Evolutionary conservation across 164 flowering plant genomes (phyloP).

Genomic region (Liriodendron chinense): DNA sequence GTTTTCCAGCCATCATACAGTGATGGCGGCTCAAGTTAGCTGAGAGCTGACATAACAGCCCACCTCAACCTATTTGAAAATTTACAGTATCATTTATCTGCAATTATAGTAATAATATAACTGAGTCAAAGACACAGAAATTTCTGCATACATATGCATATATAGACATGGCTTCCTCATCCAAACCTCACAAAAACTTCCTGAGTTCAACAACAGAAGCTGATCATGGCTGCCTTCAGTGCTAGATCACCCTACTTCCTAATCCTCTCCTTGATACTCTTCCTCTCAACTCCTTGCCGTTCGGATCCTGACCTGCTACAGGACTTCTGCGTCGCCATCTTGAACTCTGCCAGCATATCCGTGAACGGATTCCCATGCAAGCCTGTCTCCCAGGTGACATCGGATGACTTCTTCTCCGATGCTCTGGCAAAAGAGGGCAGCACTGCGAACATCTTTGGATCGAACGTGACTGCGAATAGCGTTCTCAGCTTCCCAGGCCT

Average conservation of each 20-base stretch:
- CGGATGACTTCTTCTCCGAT: constrained; percentile 62
- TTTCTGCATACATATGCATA: background rate
- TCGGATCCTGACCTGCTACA: constrained; percentile 59
- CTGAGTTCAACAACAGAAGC: background rate
- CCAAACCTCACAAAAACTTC: background rate
- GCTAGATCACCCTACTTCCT: background rate
- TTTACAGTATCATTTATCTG: background rate
- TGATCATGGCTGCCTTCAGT: background rate
- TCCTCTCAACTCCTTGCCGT: constrained; percentile 23
- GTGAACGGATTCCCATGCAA: constrained; percentile 76
- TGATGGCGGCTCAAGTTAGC: background rate
- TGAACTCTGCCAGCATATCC: constrained; percentile 15
- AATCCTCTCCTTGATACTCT: constrained; percentile 13
- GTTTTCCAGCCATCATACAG: no score
- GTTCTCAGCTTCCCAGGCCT: constrained; percentile 60
- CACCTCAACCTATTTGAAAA: background rate
- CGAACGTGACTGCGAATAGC: constrained; percentile 33
- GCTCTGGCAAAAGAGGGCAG: constrained; percentile 46
- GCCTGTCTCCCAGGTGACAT: constrained; percentile 36
- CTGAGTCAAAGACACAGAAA: background rate
- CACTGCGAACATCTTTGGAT: constrained; percentile 36
- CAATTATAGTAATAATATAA: no score
- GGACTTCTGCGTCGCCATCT: constrained; percentile 66
- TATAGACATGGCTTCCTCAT: background rate
- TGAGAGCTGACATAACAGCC: background rate